Conservation (phyloP, 2,329 filamentous ascomycete species). For the Colletotrichum sp. region DNA sequence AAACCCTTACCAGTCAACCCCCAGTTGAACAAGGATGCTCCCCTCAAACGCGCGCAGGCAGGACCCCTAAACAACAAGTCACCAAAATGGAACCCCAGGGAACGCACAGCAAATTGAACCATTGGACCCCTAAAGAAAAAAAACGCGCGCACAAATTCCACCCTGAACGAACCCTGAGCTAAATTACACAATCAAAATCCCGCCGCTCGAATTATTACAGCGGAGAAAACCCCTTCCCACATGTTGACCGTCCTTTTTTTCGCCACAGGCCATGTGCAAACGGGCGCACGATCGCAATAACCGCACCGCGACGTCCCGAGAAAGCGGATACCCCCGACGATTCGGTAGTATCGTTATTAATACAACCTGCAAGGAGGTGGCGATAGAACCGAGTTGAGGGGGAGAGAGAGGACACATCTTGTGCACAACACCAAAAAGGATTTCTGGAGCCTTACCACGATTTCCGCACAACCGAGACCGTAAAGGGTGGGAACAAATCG, state of each 20-base stretch:
- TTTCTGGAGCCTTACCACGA: neutral
- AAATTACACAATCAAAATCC: neutral
- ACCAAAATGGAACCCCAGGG: neutral
- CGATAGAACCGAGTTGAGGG: neutral
- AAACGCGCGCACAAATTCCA: neutral
- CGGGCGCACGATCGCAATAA: constrained; percentile 10
- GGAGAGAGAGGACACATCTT: neutral
- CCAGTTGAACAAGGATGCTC: neutral
- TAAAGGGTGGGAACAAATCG: neutral
- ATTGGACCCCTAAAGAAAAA: neutral
- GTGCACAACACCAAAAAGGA: neutral
- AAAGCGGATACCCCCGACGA: constrained; percentile 10
- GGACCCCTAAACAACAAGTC: neutral
- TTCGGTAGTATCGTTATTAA: neutral
- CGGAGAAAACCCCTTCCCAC: neutral
- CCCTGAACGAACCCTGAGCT: neutral
- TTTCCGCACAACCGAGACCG: neutral
- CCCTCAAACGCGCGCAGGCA: neutral
- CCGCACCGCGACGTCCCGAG: constrained; percentile 5
- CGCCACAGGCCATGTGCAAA: neutral
- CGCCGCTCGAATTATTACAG: neutral
- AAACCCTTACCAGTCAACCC: neutral
- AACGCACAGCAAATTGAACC: neutral
- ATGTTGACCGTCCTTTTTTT: neutral
- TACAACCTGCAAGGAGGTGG: constrained; percentile 14